A percentile compares a stretch with the other conserved stretches of the same genome.
These are phyloP conservation scores for Ormosia emarginata DNA, from an alignment of 306 rosid genomes.

Conservation along the genomic window DNA sequence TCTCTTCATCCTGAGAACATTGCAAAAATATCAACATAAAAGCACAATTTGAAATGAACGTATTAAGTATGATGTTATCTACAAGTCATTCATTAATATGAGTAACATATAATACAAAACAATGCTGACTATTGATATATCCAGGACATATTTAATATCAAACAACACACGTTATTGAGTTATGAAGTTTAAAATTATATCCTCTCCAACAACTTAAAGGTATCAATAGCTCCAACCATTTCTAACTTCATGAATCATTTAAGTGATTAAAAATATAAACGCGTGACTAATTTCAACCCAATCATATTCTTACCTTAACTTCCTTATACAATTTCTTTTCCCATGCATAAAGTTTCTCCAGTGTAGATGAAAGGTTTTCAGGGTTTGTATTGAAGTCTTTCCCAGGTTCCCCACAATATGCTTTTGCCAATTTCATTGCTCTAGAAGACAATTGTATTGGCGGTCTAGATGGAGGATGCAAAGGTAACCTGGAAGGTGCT, in stretches of 20 bases:
- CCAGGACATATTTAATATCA: constrained; percentile 5
- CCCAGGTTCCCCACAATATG: constrained; percentile 54
- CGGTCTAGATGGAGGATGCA: constrained; percentile 36
- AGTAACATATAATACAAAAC: not conserved
- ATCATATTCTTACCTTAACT: constrained; percentile 66
- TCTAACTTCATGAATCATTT: constrained; percentile 6
- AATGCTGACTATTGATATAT: not conserved
- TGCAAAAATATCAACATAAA: constrained; percentile 13
- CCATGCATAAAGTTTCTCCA: constrained; percentile 91
- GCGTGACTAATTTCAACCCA: not conserved
- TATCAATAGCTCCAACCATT: not conserved
- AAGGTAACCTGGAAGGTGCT: constrained; percentile 58
- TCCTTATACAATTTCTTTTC: constrained; percentile 91
- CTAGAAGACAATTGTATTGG: constrained; percentile 47
- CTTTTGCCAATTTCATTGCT: constrained; percentile 68
- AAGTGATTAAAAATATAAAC: not conserved
- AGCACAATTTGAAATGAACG: constrained; percentile 9
- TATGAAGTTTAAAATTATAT: constrained; percentile 2
- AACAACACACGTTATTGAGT: not conserved
- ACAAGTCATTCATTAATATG: not conserved
- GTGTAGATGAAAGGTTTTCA: constrained; percentile 73
- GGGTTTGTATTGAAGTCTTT: constrained; percentile 48
- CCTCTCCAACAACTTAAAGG: not conserved
- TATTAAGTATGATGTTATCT: not conserved
- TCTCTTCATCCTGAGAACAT: constrained; percentile 84